Evolutionary conservation across 108 stramenopile genomes (phyloP).

Genomic region (Skeletonema grethae): DNA sequence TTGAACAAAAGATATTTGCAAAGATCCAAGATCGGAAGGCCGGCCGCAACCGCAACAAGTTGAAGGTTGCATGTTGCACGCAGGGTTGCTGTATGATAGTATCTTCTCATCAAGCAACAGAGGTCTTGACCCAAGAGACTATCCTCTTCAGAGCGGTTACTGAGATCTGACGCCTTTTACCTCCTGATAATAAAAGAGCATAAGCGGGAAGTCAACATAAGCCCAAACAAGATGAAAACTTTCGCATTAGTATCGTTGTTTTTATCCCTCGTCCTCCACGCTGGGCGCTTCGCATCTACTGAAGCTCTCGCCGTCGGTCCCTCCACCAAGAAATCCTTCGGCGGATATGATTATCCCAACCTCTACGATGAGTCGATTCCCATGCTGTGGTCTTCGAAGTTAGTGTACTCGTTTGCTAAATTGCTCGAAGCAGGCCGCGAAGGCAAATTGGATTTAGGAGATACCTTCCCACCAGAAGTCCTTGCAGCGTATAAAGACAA

Average conservation of each 20-base stretch:
- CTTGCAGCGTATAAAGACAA: background rate
- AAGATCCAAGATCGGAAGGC: too few species aligned
- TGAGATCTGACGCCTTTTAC: too few species aligned
- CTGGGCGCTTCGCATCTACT: background rate
- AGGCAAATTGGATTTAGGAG: background rate
- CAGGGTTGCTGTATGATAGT: too few species aligned
- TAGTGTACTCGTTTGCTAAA: background rate
- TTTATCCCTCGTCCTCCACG: background rate
- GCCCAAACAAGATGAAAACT: too few species aligned
- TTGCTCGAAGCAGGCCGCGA: background rate
- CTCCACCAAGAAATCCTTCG: background rate
- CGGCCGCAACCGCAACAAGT: too few species aligned
- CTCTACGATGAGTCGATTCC: background rate
- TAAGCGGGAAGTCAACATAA: too few species aligned
- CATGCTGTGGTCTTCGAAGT: background rate
- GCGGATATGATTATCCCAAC: background rate
- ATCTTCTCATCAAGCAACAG: too few species aligned
- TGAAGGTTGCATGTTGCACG: too few species aligned
- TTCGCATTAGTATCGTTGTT: background rate
- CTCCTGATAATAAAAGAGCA: too few species aligned
- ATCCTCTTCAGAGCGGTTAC: too few species aligned
- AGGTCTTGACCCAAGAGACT: too few species aligned
- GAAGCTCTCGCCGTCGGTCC: background rate
- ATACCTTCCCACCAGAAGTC: background rate
- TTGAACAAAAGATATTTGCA: too few species aligned